phyloP scores from a whole-genome alignment of 2,329 filamentous ascomycete species.

The Teratosphaeria viscida region DNA sequence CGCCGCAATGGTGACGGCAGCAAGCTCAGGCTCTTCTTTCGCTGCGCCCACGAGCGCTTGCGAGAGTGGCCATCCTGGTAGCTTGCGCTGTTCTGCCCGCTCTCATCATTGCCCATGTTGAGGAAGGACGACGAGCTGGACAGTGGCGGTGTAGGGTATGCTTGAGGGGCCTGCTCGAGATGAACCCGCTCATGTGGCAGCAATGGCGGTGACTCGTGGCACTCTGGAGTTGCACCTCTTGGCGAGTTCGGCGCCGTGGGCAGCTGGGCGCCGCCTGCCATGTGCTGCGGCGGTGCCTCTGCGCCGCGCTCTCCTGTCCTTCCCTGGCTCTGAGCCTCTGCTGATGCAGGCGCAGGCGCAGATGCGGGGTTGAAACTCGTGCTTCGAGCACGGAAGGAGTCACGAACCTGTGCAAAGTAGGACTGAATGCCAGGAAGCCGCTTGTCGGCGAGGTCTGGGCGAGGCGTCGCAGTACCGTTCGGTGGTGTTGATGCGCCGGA shows the following conservation, averaged over 20 bases:
- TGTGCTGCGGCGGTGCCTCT: conserved; percentile 10
- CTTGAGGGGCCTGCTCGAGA: conserved; percentile 9
- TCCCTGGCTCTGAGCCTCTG: conserved; percentile 7
- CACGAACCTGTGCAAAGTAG: conserved; percentile 99
- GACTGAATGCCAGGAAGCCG: conserved; percentile 85
- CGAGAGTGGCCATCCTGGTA: conserved; percentile 11
- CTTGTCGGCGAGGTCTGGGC: conserved; percentile 89
- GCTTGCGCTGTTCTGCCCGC: conserved; percentile 9
- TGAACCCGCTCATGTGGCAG: conserved; percentile 27
- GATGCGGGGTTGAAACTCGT: conserved; percentile 29
- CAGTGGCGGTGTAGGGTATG: conserved; percentile 32
- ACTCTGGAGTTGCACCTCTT: conserved; percentile 10
- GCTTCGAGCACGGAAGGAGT: conserved; percentile 48
- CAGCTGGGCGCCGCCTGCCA: conserved; percentile 12
- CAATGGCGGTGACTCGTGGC: conserved; percentile 22
- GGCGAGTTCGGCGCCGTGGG: conserved; percentile 28
- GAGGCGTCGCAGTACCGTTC: conserved; percentile 74
- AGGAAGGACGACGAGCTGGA: conserved; percentile 31
- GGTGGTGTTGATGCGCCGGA: conserved; percentile 76
- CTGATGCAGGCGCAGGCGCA: conserved; percentile 10
- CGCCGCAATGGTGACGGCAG: conserved; percentile 24
- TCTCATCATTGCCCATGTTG: conserved; percentile 17
- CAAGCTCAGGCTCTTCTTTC: conserved; percentile 14
- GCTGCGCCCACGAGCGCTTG: conserved; percentile 16
- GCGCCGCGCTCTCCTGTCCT: conserved; percentile 8